phyloP scores from a whole-genome alignment of 2,329 filamentous ascomycete genomes.

The Pseudopithomyces chartarum region DNA sequence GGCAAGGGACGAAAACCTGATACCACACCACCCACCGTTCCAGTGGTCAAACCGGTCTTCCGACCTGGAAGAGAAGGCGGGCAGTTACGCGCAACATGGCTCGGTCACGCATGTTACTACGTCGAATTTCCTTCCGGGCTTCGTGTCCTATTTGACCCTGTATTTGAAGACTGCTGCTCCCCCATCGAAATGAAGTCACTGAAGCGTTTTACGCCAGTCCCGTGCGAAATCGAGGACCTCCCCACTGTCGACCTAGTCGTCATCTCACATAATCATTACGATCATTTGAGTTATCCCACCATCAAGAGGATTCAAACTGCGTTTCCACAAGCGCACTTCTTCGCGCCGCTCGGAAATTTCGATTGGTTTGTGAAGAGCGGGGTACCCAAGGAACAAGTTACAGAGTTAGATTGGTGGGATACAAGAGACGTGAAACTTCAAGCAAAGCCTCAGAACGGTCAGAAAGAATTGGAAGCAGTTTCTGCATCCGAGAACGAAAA shows the following conservation, averaged over 20 bases:
- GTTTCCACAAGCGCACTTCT: slow-evolving; percentile 83
- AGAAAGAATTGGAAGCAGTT: slow-evolving; percentile 3
- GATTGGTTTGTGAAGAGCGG: slow-evolving; percentile 77
- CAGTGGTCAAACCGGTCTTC: slow-evolving; percentile 70
- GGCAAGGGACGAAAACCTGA: slow-evolving; percentile 63
- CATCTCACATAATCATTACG: slow-evolving; percentile 91
- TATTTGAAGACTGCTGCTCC: slow-evolving; percentile 86
- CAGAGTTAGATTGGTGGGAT: slow-evolving; percentile 96
- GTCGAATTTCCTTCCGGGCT: slow-evolving; percentile 87
- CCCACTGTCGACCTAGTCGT: slow-evolving; percentile 75
- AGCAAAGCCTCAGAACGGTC: slow-evolving; percentile 21
- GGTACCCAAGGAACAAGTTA: slow-evolving; percentile 68
- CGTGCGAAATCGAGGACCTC: slow-evolving; percentile 78
- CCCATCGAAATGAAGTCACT: slow-evolving; percentile 74
- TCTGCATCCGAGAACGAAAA: slow-evolving; percentile 11
- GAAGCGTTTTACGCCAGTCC: slow-evolving; percentile 76
- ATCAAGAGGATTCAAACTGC: slow-evolving; percentile 71
- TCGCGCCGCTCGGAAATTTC: slow-evolving; percentile 82
- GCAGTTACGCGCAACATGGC: slow-evolving; percentile 84
- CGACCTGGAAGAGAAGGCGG: slow-evolving; percentile 25
- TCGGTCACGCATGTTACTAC: slow-evolving; percentile 93
- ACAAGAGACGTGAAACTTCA: slow-evolving; percentile 73
- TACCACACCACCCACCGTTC: slow-evolving; percentile 68
- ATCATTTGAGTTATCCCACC: slow-evolving; percentile 81
- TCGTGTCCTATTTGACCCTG: slow-evolving; percentile 89